Base-by-base conservation (phyloP, 1,284 basidiomycete genomes). In the Ganoderma boninense region DNA sequence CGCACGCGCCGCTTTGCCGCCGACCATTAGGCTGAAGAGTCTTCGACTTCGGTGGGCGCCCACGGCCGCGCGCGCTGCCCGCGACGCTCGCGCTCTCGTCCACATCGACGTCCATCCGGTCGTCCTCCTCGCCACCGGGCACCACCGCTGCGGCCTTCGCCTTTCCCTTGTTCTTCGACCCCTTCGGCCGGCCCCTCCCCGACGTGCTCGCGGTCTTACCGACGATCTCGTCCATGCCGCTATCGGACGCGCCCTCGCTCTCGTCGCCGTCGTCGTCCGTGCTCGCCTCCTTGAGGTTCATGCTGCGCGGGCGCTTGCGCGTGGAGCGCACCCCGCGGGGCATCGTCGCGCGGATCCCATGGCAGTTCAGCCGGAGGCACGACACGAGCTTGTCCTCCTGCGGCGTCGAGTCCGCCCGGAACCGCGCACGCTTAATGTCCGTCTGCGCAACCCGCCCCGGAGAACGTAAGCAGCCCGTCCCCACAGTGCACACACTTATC, bases 381-480 rank as follows among this genome's bases (percentile, higher is more conserved):
- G 90, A 87, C 3, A 80, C 80, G 67, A 94, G 85, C 77, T 89
- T 93, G 76, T 94, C 93, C 71, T 92, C 81, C 54, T 88, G 82
- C 14, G 85, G 81, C 0, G 90, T 89, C 14, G 93, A 91, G 77
- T 94, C 92, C 11, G 89, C 88, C 64, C 92, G 89, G 83, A 93
- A 94, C 5, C 92, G 85, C 0, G 92, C 93, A 57, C 92, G 91
- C 80, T 88, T 94, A 62, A 81, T 70, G 75, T 94, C 92, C 6
- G 87, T 91, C 92, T 93, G 10, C 2, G 35, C 40, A 61, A 38
- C 59, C 60, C 38, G 60, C 26, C 54, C 5, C 16, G 10, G 23
- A 4, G 5, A 26, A 43, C 38, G 60, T 62, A 26, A 62, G 60
- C 23, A 26, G 5, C 40, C 6, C 40, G 23, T 42, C 23, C 38